phyloP scores from a whole-genome alignment of 176 grass and related monocot genomes.

The Coix lacrymajobi region DNA sequence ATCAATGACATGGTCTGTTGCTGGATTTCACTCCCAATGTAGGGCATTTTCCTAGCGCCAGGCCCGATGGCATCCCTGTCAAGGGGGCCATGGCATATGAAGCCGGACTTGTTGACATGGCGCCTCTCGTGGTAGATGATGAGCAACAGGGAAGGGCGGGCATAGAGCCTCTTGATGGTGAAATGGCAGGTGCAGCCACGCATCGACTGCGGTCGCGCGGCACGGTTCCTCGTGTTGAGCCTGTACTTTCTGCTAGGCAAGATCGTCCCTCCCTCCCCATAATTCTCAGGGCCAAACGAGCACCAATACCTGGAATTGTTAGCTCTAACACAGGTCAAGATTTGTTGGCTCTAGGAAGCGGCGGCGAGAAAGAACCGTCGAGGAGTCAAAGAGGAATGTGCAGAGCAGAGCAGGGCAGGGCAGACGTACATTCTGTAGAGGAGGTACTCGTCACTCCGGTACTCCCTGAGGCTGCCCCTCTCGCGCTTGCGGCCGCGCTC shows the following conservation, averaged over 20 bases:
- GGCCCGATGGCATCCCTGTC: slow-evolving; percentile 88
- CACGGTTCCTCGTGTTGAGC: slow-evolving; percentile 76
- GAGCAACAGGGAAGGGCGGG: slow-evolving; percentile 59
- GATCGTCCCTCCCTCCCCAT: slow-evolving; percentile 73
- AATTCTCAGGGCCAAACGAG: slow-evolving; percentile 93
- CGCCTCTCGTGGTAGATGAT: slow-evolving; percentile 88
- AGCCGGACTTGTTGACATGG: slow-evolving; percentile 78
- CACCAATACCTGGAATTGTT: slow-evolving; percentile 87
- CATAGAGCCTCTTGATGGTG: slow-evolving; percentile 68
- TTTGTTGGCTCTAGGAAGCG: background rate
- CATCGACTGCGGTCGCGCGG: slow-evolving; percentile 82
- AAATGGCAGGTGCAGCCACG: slow-evolving; percentile 89
- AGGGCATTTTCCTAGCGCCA: slow-evolving; percentile 66
- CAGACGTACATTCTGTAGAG: slow-evolving; percentile 63
- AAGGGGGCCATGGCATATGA: slow-evolving; percentile 74
- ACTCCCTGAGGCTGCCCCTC: slow-evolving; percentile 55
- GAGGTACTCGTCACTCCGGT: slow-evolving; percentile 68
- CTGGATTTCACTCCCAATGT: slow-evolving; percentile 80
- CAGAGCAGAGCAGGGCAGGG: background rate
- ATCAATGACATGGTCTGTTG: slow-evolving; percentile 93
- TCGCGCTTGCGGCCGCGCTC: slow-evolving; percentile 80
- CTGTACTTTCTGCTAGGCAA: slow-evolving; percentile 82
- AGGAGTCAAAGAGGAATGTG: background rate
- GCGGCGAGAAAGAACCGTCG: background rate
- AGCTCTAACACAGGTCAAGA: background rate